Base-by-base conservation (phyloP, 1,139 yeast genomes). In the Taphrina confusa region DNA sequence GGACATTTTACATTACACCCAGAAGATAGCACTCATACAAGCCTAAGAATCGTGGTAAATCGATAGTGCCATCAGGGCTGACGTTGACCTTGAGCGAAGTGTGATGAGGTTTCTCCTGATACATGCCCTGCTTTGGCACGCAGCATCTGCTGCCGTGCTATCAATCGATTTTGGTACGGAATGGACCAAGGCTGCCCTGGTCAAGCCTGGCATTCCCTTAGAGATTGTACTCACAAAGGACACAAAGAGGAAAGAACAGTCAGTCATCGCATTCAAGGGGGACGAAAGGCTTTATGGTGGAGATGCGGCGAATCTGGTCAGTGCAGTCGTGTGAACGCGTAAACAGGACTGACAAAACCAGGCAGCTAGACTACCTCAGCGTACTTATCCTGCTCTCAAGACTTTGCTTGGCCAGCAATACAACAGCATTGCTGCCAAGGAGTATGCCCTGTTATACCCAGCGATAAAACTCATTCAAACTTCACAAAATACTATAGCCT, bases 121-220 rank as follows among this genome's bases (percentile, higher is more conserved):
- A 14, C 42, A 31, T 25, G 18, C 40, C 20, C 33, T 36, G 18
- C 12, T 40, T 18, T 25, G 45, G 22, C 36, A 27, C 9, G 14
- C 34, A 25, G 62, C 60, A 12, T 20, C 49, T 18, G 80, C 81
- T 6, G 95, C 96, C 1, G 80, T 92, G 16, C 75, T 92, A 55
- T 97, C 97, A 27, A 77, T 92, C 49, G 99, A 92, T 72, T 85
- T 81, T 70, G 98, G 99, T 59, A 86, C 87, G 63, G 95, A 90
- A 69, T 87, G 79, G 76, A 82, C 92, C 36, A 92, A 94, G 71
- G 89, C 96, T 1, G 88, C 86, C 55, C 76, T 92, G 58, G 85
- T 94, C 51, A 96, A 97, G 0, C 97, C 97, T 0, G 89, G 91
- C 8, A 82, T 90, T 30, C 86, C 91, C 18, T 84, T 90, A 70